These are phyloP conservation scores for Pseudevernia furfuracea DNA, from an alignment of 495 filamentous ascomycete species.

Conservation along the genomic window DNA sequence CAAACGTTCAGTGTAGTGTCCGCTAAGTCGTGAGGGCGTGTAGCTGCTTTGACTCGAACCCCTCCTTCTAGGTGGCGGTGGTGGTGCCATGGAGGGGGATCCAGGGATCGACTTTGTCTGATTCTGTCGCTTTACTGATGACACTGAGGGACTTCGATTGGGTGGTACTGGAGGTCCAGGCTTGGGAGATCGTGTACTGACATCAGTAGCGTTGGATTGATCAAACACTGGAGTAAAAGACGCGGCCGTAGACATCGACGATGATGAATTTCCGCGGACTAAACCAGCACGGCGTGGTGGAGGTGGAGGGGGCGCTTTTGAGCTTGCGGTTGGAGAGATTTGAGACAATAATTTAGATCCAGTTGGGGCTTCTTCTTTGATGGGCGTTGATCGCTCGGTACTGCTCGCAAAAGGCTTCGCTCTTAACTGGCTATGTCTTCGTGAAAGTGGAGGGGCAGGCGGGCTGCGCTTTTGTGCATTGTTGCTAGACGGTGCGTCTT, in stretches of 20 bases:
- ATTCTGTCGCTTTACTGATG: constrained; percentile 20
- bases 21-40: constrained; percentile 27
- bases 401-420: constrained; percentile 36
- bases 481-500: neutral
- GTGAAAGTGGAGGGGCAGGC: constrained; percentile 43
- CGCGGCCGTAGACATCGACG: constrained; percentile 21
- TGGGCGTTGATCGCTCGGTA: constrained; percentile 24
- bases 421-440: constrained; percentile 44
- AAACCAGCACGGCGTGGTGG: constrained; percentile 42
- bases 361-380: constrained; percentile 17
- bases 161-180: constrained; percentile 32
- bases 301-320: constrained; percentile 37
- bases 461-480: constrained; percentile 26
- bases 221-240: constrained; percentile 20
- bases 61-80: constrained; percentile 51
- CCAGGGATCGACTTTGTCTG: constrained; percentile 16
- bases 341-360: constrained; percentile 10
- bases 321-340: constrained; percentile 20
- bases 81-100: constrained; percentile 32
- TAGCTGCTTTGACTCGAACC: constrained; percentile 47
- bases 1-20: constrained; percentile 27
- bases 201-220: constrained; percentile 28
- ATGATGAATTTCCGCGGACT: constrained; percentile 32
- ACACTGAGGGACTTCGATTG: constrained; percentile 34
- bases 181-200: constrained; percentile 17